Conservation (phyloP, 345 rosid species). For the Populus davidiana region DNA sequence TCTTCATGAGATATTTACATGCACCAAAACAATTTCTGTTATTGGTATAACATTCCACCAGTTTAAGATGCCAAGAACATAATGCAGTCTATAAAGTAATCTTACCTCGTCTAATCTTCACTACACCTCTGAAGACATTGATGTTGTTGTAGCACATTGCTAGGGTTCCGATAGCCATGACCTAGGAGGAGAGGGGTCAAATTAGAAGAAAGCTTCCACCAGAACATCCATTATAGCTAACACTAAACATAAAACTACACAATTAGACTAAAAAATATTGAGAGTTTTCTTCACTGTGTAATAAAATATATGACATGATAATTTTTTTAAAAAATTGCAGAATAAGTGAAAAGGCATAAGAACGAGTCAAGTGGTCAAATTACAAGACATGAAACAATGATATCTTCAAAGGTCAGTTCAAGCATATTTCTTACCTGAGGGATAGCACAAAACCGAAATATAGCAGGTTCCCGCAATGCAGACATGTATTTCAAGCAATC, state of each 20-base stretch:
- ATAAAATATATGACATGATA: neutral
- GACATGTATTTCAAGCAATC: slow-evolving; percentile 81
- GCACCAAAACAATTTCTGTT: neutral
- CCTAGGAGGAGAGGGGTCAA: slow-evolving; percentile 44
- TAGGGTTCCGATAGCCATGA: slow-evolving; percentile 95
- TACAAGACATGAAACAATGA: neutral
- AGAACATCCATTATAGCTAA: neutral
- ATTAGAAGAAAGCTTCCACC: slow-evolving; percentile 14
- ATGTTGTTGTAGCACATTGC: slow-evolving; percentile 86
- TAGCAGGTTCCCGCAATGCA: slow-evolving; percentile 58
- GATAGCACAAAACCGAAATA: slow-evolving; percentile 87
- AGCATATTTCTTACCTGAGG: slow-evolving; percentile 48
- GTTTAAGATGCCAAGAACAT: neutral
- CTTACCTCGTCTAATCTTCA: slow-evolving; percentile 97
- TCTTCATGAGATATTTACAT: neutral
- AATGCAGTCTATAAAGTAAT: slow-evolving; percentile 5
- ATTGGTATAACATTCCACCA: neutral
- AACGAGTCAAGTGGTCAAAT: neutral
- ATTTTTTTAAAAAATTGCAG: neutral
- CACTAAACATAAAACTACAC: neutral
- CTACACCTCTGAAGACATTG: slow-evolving; percentile 91
- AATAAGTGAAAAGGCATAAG: neutral
- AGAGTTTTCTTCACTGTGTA: neutral
- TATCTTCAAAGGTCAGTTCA: neutral
- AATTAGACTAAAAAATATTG: neutral